Evolutionary conservation across 306 rosid species (phyloP).

Genomic region (Quillaja saponaria): DNA sequence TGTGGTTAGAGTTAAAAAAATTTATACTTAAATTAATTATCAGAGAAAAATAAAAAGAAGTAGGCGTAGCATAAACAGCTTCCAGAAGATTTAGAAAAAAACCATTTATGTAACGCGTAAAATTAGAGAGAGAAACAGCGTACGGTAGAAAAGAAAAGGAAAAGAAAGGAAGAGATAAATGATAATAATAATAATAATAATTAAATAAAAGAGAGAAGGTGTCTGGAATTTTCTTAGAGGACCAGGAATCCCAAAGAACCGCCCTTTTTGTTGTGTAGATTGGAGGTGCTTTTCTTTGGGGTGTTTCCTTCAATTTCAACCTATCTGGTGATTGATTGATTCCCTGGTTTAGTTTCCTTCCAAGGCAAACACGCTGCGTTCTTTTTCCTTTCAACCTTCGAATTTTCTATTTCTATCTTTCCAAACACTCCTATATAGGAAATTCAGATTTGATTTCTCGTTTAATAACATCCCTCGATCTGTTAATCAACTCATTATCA

Average conservation of each 20-base stretch:
- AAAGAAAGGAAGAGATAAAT: too few relatives aligned
- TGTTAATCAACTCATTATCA: background rate
- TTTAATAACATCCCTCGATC: background rate
- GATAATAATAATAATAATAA: too few relatives aligned
- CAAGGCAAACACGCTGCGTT: slow-evolving; percentile 2
- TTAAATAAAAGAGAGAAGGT: background rate
- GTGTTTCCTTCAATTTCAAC: slow-evolving; percentile 16
- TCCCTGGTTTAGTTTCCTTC: slow-evolving; percentile 15
- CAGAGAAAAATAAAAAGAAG: background rate
- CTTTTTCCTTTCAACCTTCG: background rate
- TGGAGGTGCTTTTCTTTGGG: slow-evolving; percentile 39
- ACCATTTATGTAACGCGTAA: slow-evolving; percentile 29
- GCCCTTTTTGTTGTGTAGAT: background rate
- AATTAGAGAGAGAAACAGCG: background rate
- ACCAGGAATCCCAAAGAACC: slow-evolving; percentile 36
- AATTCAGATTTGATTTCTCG: background rate
- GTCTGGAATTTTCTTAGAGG: slow-evolving; percentile 43
- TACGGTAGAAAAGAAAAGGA: slow-evolving; percentile 12
- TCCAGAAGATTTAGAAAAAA: slow-evolving; percentile 33
- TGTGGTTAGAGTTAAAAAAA: too few relatives aligned
- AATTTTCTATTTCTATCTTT: slow-evolving; percentile 7
- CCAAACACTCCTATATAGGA: background rate
- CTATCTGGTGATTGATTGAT: slow-evolving; percentile 15
- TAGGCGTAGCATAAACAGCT: slow-evolving; percentile 35
- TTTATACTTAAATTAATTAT: too few relatives aligned